Evolutionary conservation across 345 rosid genomes (phyloP).

Genomic region (Geranium rotundifolium): DNA sequence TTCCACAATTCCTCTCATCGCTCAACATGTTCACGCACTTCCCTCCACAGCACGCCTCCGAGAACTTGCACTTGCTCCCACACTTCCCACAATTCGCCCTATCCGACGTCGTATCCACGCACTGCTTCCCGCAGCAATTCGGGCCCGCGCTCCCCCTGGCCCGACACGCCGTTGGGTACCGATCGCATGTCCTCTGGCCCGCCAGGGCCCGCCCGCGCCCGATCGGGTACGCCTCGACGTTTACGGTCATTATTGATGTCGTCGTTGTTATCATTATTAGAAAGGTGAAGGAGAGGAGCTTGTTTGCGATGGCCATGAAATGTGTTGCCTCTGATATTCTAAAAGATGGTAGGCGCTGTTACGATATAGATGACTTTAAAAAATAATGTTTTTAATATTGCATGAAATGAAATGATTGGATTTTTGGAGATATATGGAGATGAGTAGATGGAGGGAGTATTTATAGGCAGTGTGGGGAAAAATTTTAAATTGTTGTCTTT

Average conservation of each 20-base stretch:
- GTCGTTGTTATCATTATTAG: neutral
- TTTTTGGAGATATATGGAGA: neutral
- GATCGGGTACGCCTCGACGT: neutral
- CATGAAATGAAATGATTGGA: too few relatives aligned
- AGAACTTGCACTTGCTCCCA: conserved; percentile 21
- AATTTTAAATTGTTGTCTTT: neutral
- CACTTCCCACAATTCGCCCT: conserved; percentile 22
- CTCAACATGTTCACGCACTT: conserved; percentile 14
- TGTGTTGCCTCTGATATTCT: too few relatives aligned
- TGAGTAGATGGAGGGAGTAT: neutral
- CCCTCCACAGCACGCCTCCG: conserved; percentile 16
- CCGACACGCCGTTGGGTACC: conserved; percentile 13
- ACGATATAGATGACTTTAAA: too few relatives aligned
- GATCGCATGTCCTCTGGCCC: conserved; percentile 9
- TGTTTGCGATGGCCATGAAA: neutral
- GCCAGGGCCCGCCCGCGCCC: neutral
- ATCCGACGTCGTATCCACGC: conserved; percentile 15
- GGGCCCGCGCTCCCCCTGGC: conserved; percentile 13
- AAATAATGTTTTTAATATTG: too few relatives aligned
- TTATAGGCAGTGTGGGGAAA: neutral
- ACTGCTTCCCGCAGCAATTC: conserved; percentile 16
- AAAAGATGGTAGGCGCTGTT: too few relatives aligned
- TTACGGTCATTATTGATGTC: neutral
- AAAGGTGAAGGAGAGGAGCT: neutral
- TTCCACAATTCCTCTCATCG: conserved; percentile 18